These are phyloP conservation scores for Macrolepiota dolichaula DNA, from an alignment of 768 basidiomycete genomes.

Conservation along the genomic window DNA sequence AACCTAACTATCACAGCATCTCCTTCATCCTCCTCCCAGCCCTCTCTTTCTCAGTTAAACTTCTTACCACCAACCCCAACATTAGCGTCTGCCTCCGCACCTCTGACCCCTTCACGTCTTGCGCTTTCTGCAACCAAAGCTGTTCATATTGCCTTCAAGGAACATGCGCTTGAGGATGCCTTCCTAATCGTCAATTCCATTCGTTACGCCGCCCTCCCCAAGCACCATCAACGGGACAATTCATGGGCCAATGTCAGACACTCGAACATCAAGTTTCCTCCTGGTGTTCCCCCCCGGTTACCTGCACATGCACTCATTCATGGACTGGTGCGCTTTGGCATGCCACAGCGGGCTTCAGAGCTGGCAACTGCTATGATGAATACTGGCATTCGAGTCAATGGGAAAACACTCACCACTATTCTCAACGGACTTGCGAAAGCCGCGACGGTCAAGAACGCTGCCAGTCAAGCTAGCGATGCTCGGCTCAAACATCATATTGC, in stretches of 20 bases:
- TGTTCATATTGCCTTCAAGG: slow-evolving; percentile 41
- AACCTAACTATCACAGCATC: background rate
- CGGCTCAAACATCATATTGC: slow-evolving; percentile 16
- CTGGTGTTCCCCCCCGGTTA: slow-evolving; percentile 53
- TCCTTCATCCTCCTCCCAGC: background rate
- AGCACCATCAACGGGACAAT: slow-evolving; percentile 11
- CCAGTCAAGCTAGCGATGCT: slow-evolving; percentile 16
- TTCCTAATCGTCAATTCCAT: slow-evolving; percentile 58
- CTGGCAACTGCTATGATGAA: slow-evolving; percentile 52
- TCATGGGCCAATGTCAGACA: slow-evolving; percentile 6
- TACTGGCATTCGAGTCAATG: slow-evolving; percentile 47
- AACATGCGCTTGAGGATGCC: slow-evolving; percentile 46
- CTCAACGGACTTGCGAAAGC: slow-evolving; percentile 25
- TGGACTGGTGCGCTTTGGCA: slow-evolving; percentile 51
- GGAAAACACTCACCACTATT: slow-evolving; percentile 46
- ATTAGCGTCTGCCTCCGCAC: background rate
- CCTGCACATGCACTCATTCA: slow-evolving; percentile 66
- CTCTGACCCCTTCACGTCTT: slow-evolving; percentile 13
- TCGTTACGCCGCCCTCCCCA: slow-evolving; percentile 33
- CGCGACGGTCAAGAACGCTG: slow-evolving; percentile 10
- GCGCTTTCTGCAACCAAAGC: slow-evolving; percentile 44
- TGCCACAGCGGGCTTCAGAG: slow-evolving; percentile 42
- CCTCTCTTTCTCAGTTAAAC: background rate
- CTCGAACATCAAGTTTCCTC: slow-evolving; percentile 34
- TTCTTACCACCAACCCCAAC: background rate